Evolutionary conservation across 495 filamentous ascomycete species (phyloP).

Genomic region (Copromyces sp.): DNA sequence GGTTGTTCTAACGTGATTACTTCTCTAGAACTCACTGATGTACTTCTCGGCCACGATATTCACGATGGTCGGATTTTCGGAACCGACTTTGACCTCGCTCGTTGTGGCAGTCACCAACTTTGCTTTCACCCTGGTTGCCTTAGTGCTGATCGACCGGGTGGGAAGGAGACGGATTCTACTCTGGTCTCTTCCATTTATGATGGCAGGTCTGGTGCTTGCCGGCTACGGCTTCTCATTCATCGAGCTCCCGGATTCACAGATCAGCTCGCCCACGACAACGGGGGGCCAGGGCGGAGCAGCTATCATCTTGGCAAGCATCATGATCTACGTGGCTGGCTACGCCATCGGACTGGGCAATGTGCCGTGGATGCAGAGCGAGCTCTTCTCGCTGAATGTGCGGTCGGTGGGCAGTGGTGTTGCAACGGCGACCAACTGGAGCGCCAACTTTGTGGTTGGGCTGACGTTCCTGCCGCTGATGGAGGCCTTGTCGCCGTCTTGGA

Average conservation of each 20-base stretch:
- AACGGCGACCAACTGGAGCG: conserved; percentile 81
- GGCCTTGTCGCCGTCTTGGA: conserved; percentile 59
- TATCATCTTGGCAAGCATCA: conserved; percentile 58
- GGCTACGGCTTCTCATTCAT: conserved; percentile 57
- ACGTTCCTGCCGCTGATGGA: conserved; percentile 86
- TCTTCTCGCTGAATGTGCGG: conserved; percentile 77
- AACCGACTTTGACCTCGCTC: conserved; percentile 72
- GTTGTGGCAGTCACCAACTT: conserved; percentile 80
- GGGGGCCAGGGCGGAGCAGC: conserved; percentile 28
- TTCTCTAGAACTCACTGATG: conserved; percentile 70
- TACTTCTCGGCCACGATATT: conserved; percentile 94
- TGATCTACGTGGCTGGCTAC: conserved; percentile 76
- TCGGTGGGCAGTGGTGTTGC: conserved; percentile 72
- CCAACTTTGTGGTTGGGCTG: conserved; percentile 79
- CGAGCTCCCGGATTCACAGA: conserved; percentile 16
- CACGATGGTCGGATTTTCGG: conserved; percentile 62
- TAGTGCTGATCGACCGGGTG: conserved; percentile 67
- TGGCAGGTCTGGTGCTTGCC: conserved; percentile 55
- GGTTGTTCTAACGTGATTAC: conserved; percentile 5
- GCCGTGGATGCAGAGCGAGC: conserved; percentile 88
- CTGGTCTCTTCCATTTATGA: conserved; percentile 79
- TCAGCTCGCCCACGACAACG: conserved; percentile 16
- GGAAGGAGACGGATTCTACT: conserved; percentile 76
- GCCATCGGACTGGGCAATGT: conserved; percentile 85
- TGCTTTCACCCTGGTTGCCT: conserved; percentile 64